phyloP scores from a whole-genome alignment of 495 filamentous ascomycete genomes.

The Terfezia claveryi region DNA sequence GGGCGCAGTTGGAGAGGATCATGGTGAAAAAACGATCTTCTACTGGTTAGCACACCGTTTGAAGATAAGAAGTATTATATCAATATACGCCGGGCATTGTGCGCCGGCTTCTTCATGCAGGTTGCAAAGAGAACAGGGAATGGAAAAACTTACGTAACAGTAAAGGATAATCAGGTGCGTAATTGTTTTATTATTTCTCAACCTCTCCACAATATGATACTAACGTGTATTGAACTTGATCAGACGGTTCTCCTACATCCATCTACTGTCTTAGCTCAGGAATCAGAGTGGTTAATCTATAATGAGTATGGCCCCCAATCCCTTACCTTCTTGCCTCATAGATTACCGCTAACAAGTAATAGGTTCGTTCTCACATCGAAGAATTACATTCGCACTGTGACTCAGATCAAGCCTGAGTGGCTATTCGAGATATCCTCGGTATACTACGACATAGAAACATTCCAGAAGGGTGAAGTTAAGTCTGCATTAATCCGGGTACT shows the following conservation, averaged over 20 bases:
- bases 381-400: constrained; percentile 62
- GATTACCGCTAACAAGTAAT: background rate
- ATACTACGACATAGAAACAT: constrained; percentile 75
- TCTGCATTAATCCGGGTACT: constrained; percentile 46
- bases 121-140: constrained; percentile 68
- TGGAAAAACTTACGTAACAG: constrained; percentile 71
- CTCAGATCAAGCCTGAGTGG: constrained; percentile 56
- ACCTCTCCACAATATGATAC: background rate
- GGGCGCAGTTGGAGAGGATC: constrained; percentile 70
- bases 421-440: constrained; percentile 76
- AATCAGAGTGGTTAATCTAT: constrained; percentile 92
- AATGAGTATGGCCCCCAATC: constrained; percentile 36
- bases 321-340: background rate
- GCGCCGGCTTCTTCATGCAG: constrained; percentile 98
- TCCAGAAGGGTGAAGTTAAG: constrained; percentile 71
- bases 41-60: constrained; percentile 70
- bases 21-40: constrained; percentile 81
- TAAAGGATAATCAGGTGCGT: constrained; percentile 59
- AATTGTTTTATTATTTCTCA: background rate
- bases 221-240: background rate
- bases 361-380: constrained; percentile 82
- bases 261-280: constrained; percentile 59
- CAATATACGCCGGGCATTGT: constrained; percentile 87
- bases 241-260: constrained; percentile 81
- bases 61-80: constrained; percentile 93